Conservation (phyloP, 2,329 filamentous ascomycete genomes). For the Chalara sp. region DNA sequence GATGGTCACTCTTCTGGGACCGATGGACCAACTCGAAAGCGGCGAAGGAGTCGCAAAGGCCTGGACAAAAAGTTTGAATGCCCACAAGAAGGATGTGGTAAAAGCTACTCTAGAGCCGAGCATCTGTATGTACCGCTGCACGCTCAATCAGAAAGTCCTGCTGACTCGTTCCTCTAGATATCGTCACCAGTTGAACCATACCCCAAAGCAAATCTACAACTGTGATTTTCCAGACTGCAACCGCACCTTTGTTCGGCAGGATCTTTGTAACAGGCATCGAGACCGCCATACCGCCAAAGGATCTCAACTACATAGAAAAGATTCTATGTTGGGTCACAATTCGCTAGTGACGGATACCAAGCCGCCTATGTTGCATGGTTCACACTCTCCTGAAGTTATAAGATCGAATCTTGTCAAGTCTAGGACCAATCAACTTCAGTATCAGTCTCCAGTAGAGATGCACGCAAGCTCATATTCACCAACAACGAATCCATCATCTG, state of each 20-base stretch:
- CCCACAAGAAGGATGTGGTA: constrained; percentile 79
- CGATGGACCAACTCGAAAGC: constrained; percentile 38
- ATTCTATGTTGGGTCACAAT: constrained; percentile 48
- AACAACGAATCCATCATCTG: constrained; percentile 19
- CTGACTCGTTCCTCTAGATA: constrained; percentile 41
- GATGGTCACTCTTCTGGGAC: constrained; percentile 25
- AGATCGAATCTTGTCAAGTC: constrained; percentile 21
- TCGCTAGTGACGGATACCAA: constrained; percentile 27
- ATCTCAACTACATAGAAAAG: constrained; percentile 68
- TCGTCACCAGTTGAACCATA: constrained; percentile 92
- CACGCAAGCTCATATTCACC: constrained; percentile 24
- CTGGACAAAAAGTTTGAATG: constrained; percentile 83
- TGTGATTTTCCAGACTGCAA: constrained; percentile 90
- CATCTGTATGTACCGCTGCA: constrained; percentile 63
- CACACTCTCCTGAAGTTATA: constrained; percentile 25
- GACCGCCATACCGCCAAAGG: constrained; percentile 76
- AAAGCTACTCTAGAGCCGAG: constrained; percentile 93
- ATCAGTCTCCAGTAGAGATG: constrained; percentile 25
- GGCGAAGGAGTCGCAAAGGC: constrained; percentile 68
- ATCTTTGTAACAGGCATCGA: constrained; percentile 79
- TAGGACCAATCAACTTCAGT: constrained; percentile 21
- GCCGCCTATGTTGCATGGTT: constrained; percentile 17
- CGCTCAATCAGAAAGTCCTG: constrained; percentile 1
- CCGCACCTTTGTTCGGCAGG: constrained; percentile 86
- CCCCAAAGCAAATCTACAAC: constrained; percentile 88